phyloP scores from a whole-genome alignment of 345 rosid genomes.

The Eucalyptus pauciflora region DNA sequence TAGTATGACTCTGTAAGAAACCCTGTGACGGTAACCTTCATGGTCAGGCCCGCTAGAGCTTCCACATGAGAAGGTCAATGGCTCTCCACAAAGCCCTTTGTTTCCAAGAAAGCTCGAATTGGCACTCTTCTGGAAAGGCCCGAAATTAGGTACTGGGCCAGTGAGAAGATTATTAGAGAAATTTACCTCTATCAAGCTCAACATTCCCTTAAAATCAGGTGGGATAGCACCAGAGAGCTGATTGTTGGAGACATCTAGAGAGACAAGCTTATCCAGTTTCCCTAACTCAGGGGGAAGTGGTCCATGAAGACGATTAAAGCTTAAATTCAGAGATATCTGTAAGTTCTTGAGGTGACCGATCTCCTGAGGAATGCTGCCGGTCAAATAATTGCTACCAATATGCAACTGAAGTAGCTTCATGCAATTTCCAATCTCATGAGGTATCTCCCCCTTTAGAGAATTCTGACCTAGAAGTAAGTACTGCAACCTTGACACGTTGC shows the following conservation, averaged over 20 bases:
- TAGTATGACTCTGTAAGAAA: conserved; percentile 71
- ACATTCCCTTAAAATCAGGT: conserved; percentile 55
- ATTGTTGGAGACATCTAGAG: conserved; percentile 80
- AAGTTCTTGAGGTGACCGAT: conserved; percentile 60
- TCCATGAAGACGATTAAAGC: conserved; percentile 85
- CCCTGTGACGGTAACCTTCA: conserved; percentile 56
- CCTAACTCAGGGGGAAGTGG: conserved; percentile 70
- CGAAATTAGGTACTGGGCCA: conserved; percentile 61
- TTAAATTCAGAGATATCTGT: conserved; percentile 64
- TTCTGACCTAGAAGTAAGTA: conserved; percentile 63
- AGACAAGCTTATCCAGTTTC: conserved; percentile 73
- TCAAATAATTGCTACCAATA: conserved; percentile 64
- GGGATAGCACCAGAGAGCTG: conserved; percentile 77
- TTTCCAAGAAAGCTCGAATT: conserved; percentile 69
- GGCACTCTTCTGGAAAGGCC: conserved; percentile 84
- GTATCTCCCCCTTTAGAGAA: conserved; percentile 65
- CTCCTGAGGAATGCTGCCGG: conserved; percentile 70
- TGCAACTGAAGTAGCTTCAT: conserved; percentile 43
- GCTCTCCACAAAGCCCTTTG: conserved; percentile 86
- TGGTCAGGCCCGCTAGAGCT: conserved; percentile 18
- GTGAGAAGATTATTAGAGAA: conserved; percentile 73
- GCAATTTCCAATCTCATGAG: conserved; percentile 68
- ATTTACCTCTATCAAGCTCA: conserved; percentile 88
- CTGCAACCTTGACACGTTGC: conserved; percentile 54
- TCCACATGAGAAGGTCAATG: conserved; percentile 51